Evolutionary conservation across 1,284 basidiomycete species (phyloP).

Genomic region (Ustilago shanxiensis): DNA sequence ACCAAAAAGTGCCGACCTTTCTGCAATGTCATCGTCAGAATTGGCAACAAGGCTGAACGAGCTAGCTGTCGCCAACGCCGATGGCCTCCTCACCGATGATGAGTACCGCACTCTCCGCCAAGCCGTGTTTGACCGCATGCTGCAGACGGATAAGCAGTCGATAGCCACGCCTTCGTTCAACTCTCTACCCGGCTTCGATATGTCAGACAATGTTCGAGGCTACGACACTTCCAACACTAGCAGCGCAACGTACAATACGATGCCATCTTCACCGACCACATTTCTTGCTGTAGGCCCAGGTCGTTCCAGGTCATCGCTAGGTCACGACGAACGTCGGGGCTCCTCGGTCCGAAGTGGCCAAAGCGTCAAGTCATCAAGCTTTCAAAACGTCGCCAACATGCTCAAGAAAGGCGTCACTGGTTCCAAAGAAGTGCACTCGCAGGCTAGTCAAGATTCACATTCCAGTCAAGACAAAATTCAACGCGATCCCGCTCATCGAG

Average conservation of each 20-base stretch:
- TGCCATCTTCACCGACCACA: background rate
- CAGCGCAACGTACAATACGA: background rate
- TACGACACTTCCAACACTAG: background rate
- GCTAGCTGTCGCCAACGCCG: slow-evolving; percentile 60
- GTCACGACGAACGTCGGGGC: slow-evolving; percentile 8
- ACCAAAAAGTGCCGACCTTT: slow-evolving; percentile 13
- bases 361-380: slow-evolving; percentile 27
- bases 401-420: slow-evolving; percentile 2
- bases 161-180: slow-evolving; percentile 31
- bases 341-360: slow-evolving; percentile 27
- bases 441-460: slow-evolving; percentile 32
- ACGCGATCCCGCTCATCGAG: background rate
- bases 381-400: slow-evolving; percentile 20
- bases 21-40: slow-evolving; percentile 38
- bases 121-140: slow-evolving; percentile 56
- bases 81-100: slow-evolving; percentile 59
- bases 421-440: slow-evolving; percentile 9
- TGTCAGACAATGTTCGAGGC: background rate
- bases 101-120: slow-evolving; percentile 58
- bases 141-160: slow-evolving; percentile 31
- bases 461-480: background rate
- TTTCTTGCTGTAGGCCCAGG: background rate
- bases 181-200: slow-evolving; percentile 13
- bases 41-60: slow-evolving; percentile 58
- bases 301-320: slow-evolving; percentile 23